Base-by-base conservation (phyloP, 805 yeast genomes). In the Suhomyces sp. region DNA sequence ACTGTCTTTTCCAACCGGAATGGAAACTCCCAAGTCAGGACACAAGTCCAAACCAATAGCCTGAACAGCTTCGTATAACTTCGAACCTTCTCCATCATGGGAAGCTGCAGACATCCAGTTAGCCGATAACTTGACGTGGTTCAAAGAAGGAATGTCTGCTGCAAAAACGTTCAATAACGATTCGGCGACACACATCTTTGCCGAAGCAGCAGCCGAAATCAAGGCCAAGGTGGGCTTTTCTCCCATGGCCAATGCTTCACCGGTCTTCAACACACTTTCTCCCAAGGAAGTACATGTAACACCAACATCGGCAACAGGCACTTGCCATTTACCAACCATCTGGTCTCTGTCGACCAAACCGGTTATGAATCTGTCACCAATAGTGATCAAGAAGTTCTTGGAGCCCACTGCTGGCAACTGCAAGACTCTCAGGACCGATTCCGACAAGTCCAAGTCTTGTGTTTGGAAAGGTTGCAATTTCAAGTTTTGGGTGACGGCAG, bases 241-340 rank as follows among this genome's bases (percentile, higher is more conserved):
- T 59, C 99, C 99, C 90, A 91, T 86, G 2, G 98, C 92, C 73
- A 94, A 74, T 7, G 98, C 97, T 75, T 94, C 99, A 77, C 99
- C 99, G n/a, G 96, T 86, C 3, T 73, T 58, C 55, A 85, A 69
- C 48, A 87, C 67, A 5, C 79, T 76, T 48, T 84, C 87, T 65
- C 97, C 97, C 48, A 90, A 78, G 1, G 97, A 87, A 0, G 97
- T 86, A 53, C 87, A 87, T 21, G 98, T 92, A 49, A 94, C 97
- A 73, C 97, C 98, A 50, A 92, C 97, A 67, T 94, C 98, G 15
- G 98, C 94, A 29, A 94, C 98, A 46, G 99, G 99, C 8, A 88
- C 94, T 78, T 94, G 99, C 98, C 98, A 94, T 66, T 98, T 98
- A 39, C 99, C 99, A 54, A 94, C 98, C 85, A 92, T 85, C 76